Conservation (phyloP, 805 yeast species). For the Helenozyma rhizophorensis region DNA sequence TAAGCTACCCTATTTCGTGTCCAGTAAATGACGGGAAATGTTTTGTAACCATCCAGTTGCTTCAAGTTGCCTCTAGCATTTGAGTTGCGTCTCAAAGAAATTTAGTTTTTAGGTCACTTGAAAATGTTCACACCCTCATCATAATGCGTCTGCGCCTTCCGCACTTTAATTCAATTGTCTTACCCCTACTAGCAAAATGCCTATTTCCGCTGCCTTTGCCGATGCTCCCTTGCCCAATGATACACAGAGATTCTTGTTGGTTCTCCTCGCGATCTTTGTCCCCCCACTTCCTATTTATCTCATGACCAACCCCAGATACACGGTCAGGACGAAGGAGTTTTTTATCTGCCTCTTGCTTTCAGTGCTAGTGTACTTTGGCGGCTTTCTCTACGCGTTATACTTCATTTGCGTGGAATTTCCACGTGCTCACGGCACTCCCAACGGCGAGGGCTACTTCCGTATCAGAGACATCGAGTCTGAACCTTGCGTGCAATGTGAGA, state of each 20-base stretch:
- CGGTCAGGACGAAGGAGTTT: slow-evolving; percentile 32
- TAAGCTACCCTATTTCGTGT: too few relatives aligned
- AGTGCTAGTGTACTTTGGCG: slow-evolving; percentile 25
- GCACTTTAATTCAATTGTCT: too few relatives aligned
- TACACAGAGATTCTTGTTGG: slow-evolving; percentile 22
- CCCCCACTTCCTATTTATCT: slow-evolving; percentile 39
- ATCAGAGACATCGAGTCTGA: slow-evolving; percentile 17
- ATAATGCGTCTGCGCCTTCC: too few relatives aligned
- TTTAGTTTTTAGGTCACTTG: too few relatives aligned
- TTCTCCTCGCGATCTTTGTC: slow-evolving; percentile 27
- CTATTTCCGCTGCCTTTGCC: slow-evolving; percentile 10
- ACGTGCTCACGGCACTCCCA: slow-evolving; percentile 6
- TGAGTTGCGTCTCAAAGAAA: too few relatives aligned
- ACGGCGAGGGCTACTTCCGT: slow-evolving; percentile 18
- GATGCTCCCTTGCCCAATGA: slow-evolving; percentile 8
- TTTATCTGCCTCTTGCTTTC: slow-evolving; percentile 27
- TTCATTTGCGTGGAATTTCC: slow-evolving; percentile 22
- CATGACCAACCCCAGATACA: slow-evolving; percentile 21
- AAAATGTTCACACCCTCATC: too few relatives aligned
- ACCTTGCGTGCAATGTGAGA: too few relatives aligned
- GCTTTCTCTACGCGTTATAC: slow-evolving; percentile 28
- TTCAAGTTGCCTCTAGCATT: too few relatives aligned
- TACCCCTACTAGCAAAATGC: too few relatives aligned
- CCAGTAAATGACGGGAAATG: too few relatives aligned
- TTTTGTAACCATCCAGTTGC: too few relatives aligned